Percentiles rank a stretch among this genome's conserved stretches.
phyloP scores from a whole-genome alignment of 805 yeast genomes.

The Candida insectorum region DNA sequence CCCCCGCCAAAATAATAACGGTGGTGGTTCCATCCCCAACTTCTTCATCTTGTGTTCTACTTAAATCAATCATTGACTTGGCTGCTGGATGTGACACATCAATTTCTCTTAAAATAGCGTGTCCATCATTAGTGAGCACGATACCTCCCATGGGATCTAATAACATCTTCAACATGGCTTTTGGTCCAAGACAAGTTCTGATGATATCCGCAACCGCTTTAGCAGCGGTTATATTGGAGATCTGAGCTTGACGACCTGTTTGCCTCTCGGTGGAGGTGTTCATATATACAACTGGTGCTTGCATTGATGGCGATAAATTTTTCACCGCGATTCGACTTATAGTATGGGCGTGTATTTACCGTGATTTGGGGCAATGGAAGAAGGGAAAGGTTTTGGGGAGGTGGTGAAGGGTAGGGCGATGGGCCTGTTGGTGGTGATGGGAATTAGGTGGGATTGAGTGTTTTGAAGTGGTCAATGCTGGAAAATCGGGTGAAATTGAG shows the following conservation, averaged over 20 bases:
- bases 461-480: too few species aligned
- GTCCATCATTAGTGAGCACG: slow-evolving; percentile 96
- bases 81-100: slow-evolving; percentile 99
- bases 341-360: too few species aligned
- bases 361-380: not conserved
- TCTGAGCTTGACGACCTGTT: slow-evolving; percentile 95
- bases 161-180: slow-evolving; percentile 97
- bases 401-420: too few species aligned
- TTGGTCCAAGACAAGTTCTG: slow-evolving; percentile 97
- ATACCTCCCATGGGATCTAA: slow-evolving; percentile 97
- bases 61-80: slow-evolving; percentile 93
- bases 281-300: slow-evolving; percentile 47
- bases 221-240: slow-evolving; percentile 98
- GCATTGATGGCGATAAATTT: slow-evolving; percentile 23
- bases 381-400: too few species aligned
- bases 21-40: slow-evolving; percentile 99
- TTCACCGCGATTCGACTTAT: too few species aligned
- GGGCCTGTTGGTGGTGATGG: too few species aligned
- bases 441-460: too few species aligned
- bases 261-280: slow-evolving; percentile 89
- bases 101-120: slow-evolving; percentile 94
- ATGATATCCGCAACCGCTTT: slow-evolving; percentile 97
- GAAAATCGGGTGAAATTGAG: too few species aligned
- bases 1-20: slow-evolving; percentile 95
- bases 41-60: slow-evolving; percentile 97